Evolutionary conservation across 495 filamentous ascomycete species (phyloP).

Genomic region (Massariosphaeria phaeospora): DNA sequence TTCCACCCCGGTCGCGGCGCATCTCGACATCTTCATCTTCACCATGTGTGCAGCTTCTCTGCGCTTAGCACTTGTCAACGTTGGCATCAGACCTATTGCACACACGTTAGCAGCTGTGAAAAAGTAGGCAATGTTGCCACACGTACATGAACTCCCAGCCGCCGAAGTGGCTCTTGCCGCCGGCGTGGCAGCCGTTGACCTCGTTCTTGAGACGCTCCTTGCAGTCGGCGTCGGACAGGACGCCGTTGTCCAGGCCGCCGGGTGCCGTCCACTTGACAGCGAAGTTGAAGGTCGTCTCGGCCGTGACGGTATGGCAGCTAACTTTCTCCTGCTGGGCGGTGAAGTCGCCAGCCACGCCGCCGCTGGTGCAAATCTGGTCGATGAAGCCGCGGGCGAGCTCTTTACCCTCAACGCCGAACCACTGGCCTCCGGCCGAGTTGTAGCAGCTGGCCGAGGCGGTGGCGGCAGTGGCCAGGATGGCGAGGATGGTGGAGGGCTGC

Average conservation of each 20-base stretch:
- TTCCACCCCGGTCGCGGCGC: too few relatives aligned
- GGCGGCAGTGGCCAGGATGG: background rate
- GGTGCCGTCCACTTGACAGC: background rate
- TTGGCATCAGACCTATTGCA: too few relatives aligned
- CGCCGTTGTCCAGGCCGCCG: background rate
- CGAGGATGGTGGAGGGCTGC: background rate
- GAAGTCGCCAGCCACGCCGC: background rate
- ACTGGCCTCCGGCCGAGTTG: background rate
- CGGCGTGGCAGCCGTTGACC: background rate
- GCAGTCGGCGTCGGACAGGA: constrained; percentile 2
- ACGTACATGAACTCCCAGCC: constrained; percentile 1
- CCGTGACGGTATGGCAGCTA: background rate
- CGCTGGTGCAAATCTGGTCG: background rate
- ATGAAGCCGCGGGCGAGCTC: background rate
- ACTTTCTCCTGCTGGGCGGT: background rate
- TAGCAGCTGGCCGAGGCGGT: background rate
- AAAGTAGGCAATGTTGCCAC: too few relatives aligned
- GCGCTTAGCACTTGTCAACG: too few relatives aligned
- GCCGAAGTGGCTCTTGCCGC: background rate
- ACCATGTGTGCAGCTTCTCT: too few relatives aligned
- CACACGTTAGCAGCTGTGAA: too few relatives aligned
- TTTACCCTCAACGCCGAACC: background rate
- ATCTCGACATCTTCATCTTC: too few relatives aligned
- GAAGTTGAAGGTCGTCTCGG: background rate
- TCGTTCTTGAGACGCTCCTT: constrained; percentile 11